phyloP scores from a whole-genome alignment of 1,139 yeast species.

The Kodamaea fungicola region DNA sequence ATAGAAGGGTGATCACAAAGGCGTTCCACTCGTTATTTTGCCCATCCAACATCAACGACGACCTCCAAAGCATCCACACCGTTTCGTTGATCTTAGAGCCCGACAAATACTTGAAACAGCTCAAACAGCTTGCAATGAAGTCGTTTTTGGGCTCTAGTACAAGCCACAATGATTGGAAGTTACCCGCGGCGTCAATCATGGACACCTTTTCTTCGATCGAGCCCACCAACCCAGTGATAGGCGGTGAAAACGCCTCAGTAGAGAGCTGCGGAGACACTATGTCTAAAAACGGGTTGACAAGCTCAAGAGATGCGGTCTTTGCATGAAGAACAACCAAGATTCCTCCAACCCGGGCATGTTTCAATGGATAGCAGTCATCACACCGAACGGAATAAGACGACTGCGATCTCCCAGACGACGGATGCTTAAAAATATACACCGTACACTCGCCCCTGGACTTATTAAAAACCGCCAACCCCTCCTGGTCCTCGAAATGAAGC shows the following conservation, averaged over 20 bases:
- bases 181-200: constrained; percentile 20
- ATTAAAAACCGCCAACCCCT: constrained; percentile 52
- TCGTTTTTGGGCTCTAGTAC: constrained; percentile 46
- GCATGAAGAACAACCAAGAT: constrained; percentile 31
- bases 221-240: constrained; percentile 20
- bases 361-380: constrained; percentile 39
- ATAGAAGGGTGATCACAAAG: constrained; percentile 49
- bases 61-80: constrained; percentile 63
- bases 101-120: constrained; percentile 51
- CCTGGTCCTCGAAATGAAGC: constrained; percentile 49
- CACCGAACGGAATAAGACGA: constrained; percentile 35
- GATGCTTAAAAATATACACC: constrained; percentile 47
- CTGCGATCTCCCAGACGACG: constrained; percentile 30
- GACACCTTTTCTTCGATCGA: constrained; percentile 30
- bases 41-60: constrained; percentile 45
- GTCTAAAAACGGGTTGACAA: constrained; percentile 67
- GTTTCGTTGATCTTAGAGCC: constrained; percentile 57
- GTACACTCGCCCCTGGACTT: constrained; percentile 34
- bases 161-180: constrained; percentile 31
- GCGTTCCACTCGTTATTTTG: constrained; percentile 61
- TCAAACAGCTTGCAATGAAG: constrained; percentile 41
- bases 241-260: constrained; percentile 15
- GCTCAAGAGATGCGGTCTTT: constrained; percentile 11
- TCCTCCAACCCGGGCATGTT: constrained; percentile 33
- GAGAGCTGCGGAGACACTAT: constrained; percentile 45